Evolutionary conservation across 2,329 filamentous ascomycete species (phyloP), one percentile per base, ranked within the genome.

Genomic region (Trichophyton rubrum): DNA sequence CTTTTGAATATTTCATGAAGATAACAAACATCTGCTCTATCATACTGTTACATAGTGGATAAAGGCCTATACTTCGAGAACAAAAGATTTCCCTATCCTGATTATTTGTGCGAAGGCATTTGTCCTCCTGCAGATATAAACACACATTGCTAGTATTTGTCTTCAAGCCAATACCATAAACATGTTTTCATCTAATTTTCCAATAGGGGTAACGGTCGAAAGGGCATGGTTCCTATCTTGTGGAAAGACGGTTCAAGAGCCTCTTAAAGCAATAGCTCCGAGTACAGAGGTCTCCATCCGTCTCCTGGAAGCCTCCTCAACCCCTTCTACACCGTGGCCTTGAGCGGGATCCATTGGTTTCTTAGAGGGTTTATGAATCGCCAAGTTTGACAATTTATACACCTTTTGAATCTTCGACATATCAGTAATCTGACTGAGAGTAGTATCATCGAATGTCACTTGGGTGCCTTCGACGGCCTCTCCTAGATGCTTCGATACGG

Each of bases 191-290:
- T 30, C 11, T 27, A 9, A 51, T 13, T 13, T 22, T 1, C 9
- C 15, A 4, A 27, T 27, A 24, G 45, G 11, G 24, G 13, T 1
- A 9, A 47, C 4, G 24, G 24, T 24, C 11, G 22, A 30, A 15
- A 22, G 11, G 24, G 24, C 9, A 27, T 15, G 22, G 30, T 51
- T 30, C 3, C 20, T 27, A 27, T 9, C n/a, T 13, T 15, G 13
- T 15, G 24, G 13, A 51, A 15, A 13, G 3, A 24, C 27, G 45
- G 20, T 24, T 57, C 22, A 57, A n/a, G 76, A 74, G 62, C 87
- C 87, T 65, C 88, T 83, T 66, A 93, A 71, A 1, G 90, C 89
- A 82, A 96, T 95, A 15, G 83, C 81, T 1, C 88, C 85, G 59
- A 96, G 67, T 3, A 92, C 78, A 47, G 88, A 78, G 59, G 82